Evolutionary conservation across 2,329 filamentous ascomycete genomes (phyloP), one percentile per base, ranked within the genome.

Genomic region (Pleomassaria siparia): DNA sequence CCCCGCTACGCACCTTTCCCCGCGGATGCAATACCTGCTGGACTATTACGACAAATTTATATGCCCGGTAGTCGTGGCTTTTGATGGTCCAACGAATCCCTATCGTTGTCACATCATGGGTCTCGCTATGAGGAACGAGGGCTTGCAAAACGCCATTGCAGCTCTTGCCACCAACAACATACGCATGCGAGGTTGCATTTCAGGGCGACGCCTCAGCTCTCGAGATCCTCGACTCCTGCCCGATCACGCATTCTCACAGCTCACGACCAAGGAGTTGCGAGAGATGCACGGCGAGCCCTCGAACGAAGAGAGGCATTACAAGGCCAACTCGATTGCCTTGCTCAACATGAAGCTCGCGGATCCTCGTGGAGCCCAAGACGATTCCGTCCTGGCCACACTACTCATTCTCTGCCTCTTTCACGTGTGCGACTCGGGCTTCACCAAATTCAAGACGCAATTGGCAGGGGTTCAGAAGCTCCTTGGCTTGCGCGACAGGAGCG

Each of bases 31-130:
- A 56, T 95, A 88, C 72, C 86, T 96, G 65, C 87, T 96, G 76
- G 88, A 95, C 67, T 96, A 96, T 72, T 96, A 95, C 72, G 87
- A 91, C 65, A 91, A 90, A 70, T 88, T 89, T 64, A 91, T 97
- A 74, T 94, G 91, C 57, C 89, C 89, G 4, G 89, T 90, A 49
- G 88, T 96, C 72, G 91, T 96, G 42, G 89, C 91, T 57, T 91
- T 96, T 68, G 92, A 97, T 67, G 86, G 86, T 10, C 87, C 88
- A 1, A 46, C 58, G 4, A 96, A 96, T 68, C 92, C 92, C 1
- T 96, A 92, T 67, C 81, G 91, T 51, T 84, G 86, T 59, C 87
- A 95, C 64, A 84, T 96, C 46, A 78, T 96, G 49, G 84, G 84
- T 46, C 79, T 96, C 42, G 89, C 91, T 11, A 79, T 84, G 55